Evolutionary conservation across 2,329 filamentous ascomycete species (phyloP).

Genomic region (Trichoderma koningiopsis): DNA sequence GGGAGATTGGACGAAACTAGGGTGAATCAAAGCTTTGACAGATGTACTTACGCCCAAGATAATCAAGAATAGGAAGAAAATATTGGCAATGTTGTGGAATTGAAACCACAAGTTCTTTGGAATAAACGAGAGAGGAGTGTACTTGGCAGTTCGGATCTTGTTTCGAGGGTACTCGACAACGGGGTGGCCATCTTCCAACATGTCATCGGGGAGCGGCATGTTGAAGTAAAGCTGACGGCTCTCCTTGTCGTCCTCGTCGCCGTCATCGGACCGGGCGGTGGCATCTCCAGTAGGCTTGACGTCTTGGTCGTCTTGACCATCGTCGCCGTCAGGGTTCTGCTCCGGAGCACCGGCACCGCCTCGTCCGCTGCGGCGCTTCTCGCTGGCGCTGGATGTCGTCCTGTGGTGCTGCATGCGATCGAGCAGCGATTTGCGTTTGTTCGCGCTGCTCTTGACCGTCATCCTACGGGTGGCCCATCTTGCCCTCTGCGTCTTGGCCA

Average conservation of each 20-base stretch:
- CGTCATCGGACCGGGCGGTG: constrained; percentile 41
- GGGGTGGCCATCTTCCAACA: constrained; percentile 77
- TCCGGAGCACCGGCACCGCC: constrained; percentile 41
- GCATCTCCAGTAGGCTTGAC: constrained; percentile 33
- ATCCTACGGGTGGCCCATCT: constrained; percentile 96
- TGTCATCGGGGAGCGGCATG: constrained; percentile 70
- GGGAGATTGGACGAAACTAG: background rate
- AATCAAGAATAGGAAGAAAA: constrained; percentile 96
- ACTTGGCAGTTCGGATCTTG: constrained; percentile 97
- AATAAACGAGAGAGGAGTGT: constrained; percentile 90
- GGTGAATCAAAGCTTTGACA: constrained; percentile 5
- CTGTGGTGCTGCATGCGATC: constrained; percentile 71
- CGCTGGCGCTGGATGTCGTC: constrained; percentile 57
- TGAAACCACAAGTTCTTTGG: constrained; percentile 98
- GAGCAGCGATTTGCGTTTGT: constrained; percentile 82
- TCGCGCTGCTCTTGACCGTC: constrained; percentile 70
- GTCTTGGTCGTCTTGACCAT: constrained; percentile 32
- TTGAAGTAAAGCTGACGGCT: constrained; percentile 81
- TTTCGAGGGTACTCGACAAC: constrained; percentile 75
- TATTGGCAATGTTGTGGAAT: constrained; percentile 97
- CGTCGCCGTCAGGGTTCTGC: constrained; percentile 35
- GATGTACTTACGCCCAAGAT: constrained; percentile 80
- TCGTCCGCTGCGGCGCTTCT: constrained; percentile 65
- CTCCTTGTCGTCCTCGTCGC: constrained; percentile 44
- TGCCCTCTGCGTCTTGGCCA: constrained; percentile 66